These are phyloP conservation scores for Beauveria pseudobassiana DNA, from an alignment of 2,329 filamentous ascomycete species.

Conservation along the genomic window DNA sequence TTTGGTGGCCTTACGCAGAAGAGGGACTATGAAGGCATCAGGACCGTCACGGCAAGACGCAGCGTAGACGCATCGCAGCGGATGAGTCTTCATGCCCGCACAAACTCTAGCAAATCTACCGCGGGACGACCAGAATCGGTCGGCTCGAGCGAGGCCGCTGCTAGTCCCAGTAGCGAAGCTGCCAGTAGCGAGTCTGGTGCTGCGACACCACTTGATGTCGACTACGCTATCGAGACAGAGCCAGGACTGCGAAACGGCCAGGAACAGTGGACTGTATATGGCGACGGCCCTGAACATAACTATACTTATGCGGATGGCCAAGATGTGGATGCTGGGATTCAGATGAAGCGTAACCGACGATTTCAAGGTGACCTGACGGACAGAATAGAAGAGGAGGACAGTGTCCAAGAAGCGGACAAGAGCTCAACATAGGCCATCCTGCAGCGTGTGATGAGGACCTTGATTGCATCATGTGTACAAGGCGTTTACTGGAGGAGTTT, in stretches of 20 bases:
- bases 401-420: neutral
- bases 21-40: conserved; percentile 23
- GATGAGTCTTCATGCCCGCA: conserved; percentile 13
- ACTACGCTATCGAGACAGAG: conserved; percentile 12
- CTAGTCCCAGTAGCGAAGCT: conserved; percentile 30
- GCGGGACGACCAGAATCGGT: conserved; percentile 22
- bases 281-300: conserved; percentile 21
- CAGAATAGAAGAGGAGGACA: conserved; percentile 31
- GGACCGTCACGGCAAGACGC: conserved; percentile 9
- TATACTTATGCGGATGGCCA: conserved; percentile 24
- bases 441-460: neutral
- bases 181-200: conserved; percentile 27
- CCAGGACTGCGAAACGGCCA: neutral
- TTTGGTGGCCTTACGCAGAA: conserved; percentile 30
- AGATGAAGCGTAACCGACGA: conserved; percentile 28
- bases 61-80: conserved; percentile 12
- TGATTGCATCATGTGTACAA: neutral
- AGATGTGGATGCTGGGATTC: conserved; percentile 26
- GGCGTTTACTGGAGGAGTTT: neutral
- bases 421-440: neutral
- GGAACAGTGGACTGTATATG: conserved; percentile 12
- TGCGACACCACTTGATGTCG: conserved; percentile 30
- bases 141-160: conserved; percentile 28
- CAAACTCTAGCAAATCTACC: conserved; percentile 14
- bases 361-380: conserved; percentile 27